Evolutionary conservation across 106 monocot species (phyloP).

Genomic region (Phalaenopsis aphrodite): DNA sequence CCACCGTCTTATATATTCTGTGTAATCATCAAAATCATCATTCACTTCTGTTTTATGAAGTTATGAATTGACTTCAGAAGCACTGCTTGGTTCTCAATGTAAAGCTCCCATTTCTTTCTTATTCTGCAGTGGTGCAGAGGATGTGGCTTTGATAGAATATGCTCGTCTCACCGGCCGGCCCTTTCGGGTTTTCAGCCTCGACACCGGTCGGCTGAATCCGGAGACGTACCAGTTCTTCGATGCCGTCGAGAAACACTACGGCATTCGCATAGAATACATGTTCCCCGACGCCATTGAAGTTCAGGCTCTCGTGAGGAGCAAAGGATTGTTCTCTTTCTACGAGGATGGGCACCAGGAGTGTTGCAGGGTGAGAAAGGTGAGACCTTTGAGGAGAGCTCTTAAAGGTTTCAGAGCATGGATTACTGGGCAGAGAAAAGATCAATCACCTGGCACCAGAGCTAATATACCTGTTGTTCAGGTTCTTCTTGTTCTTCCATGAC

Average conservation of each 20-base stretch:
- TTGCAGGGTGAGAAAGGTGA: conserved; percentile 86
- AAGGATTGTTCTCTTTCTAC: conserved; percentile 95
- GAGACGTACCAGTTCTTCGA: conserved; percentile 87
- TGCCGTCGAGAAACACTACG: conserved; percentile 75
- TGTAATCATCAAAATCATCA: too few relatives aligned
- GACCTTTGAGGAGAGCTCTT: conserved; percentile 70
- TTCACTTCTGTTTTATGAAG: too few relatives aligned
- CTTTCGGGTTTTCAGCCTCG: conserved; percentile 94
- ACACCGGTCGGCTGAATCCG: conserved; percentile 84
- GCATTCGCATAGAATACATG: conserved; percentile 87
- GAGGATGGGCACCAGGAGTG: conserved; percentile 98
- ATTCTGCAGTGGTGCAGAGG: conserved; percentile 82
- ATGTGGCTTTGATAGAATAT: conserved; percentile 90
- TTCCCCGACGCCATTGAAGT: conserved; percentile 89
- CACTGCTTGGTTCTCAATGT: neutral
- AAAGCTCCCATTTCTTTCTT: neutral
- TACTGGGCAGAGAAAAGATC: conserved; percentile 93
- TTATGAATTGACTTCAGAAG: neutral
- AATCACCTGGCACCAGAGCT: conserved; percentile 80
- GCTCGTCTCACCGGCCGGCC: conserved; percentile 73
- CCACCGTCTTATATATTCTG: too few relatives aligned
- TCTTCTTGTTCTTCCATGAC: neutral
- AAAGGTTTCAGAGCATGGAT: conserved; percentile 92
- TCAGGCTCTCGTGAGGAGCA: conserved; percentile 72
- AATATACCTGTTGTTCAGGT: conserved; percentile 89